These are phyloP conservation scores for Knoxia roxburghii DNA, from an alignment of 257 asterid species.

Conservation along the genomic window DNA sequence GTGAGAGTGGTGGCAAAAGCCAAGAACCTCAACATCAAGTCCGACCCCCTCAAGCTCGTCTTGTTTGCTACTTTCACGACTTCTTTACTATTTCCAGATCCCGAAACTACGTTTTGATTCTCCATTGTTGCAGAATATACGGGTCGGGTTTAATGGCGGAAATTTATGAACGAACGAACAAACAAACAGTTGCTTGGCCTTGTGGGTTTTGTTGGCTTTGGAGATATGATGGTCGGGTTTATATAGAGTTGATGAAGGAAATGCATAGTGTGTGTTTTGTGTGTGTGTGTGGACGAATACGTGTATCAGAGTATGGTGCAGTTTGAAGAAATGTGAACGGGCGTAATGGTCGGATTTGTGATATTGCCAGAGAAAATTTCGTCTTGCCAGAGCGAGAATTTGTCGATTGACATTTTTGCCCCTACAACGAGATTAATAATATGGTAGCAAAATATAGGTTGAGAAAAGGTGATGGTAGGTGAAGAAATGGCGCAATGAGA, in stretches of 20 bases:
- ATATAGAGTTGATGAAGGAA: not conserved
- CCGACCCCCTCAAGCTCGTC: not conserved
- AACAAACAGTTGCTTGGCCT: too few species aligned
- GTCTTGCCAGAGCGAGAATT: not conserved
- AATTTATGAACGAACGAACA: too few species aligned
- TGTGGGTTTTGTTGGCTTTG: too few species aligned
- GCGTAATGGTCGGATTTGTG: not conserved
- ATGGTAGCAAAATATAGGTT: too few species aligned
- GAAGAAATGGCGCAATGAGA: not conserved
- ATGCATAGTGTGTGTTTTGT: not conserved
- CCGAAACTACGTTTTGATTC: not conserved
- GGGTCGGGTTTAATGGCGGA: too few species aligned
- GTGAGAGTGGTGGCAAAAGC: conserved; percentile 36
- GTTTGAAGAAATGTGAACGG: not conserved
- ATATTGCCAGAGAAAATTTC: not conserved
- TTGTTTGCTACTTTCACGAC: conserved; percentile 14
- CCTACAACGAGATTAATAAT: not conserved
- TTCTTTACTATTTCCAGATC: not conserved
- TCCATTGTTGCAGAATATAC: too few species aligned
- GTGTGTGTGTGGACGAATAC: not conserved
- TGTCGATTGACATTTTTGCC: not conserved
- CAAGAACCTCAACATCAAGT: conserved; percentile 20
- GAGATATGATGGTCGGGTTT: too few species aligned
- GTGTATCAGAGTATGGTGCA: not conserved
- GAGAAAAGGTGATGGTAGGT: not conserved